Evolutionary conservation across 768 basidiomycete genomes (phyloP).

Genomic region (Sporobolomyces pararoseus): DNA sequence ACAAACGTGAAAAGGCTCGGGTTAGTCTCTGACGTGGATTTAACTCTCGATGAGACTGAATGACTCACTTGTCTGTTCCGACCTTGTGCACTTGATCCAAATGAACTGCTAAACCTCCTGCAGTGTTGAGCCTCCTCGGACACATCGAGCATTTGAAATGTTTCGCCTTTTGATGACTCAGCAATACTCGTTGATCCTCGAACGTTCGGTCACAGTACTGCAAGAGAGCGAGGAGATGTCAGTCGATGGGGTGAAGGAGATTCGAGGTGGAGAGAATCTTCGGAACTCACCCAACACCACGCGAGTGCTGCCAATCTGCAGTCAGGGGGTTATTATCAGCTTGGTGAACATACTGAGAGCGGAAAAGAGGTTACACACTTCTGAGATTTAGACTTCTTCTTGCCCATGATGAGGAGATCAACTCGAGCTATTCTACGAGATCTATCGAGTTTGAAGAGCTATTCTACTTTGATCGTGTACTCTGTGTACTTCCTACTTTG

Average conservation of each 20-base stretch:
- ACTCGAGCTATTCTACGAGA: too few relatives aligned
- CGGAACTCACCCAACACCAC: slow-evolving; percentile 36
- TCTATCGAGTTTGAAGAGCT: too few relatives aligned
- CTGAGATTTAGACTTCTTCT: slow-evolving; percentile 38
- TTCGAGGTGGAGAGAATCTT: not conserved
- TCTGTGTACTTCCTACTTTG: too few relatives aligned
- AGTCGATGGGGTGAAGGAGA: not conserved
- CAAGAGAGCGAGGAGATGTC: not conserved
- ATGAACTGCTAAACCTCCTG: slow-evolving; percentile 94
- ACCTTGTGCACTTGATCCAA: slow-evolving; percentile 98
- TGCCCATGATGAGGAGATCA: slow-evolving; percentile 24
- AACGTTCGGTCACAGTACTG: slow-evolving; percentile 86
- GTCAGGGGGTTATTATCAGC: not conserved
- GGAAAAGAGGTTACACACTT: slow-evolving; percentile 1
- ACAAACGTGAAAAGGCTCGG: slow-evolving; percentile 46
- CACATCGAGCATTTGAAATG: slow-evolving; percentile 98
- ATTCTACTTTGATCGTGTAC: too few relatives aligned
- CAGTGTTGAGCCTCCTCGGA: slow-evolving; percentile 90
- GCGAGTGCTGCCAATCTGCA: slow-evolving; percentile 40
- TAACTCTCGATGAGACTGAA: not conserved
- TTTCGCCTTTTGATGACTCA: slow-evolving; percentile 99
- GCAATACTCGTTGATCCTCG: slow-evolving; percentile 84
- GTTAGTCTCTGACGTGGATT: too few relatives aligned
- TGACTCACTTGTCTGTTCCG: slow-evolving; percentile 78
- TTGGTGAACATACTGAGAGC: not conserved